Percentiles rank a stretch among this genome's conserved stretches.
These are phyloP conservation scores for Avicennia marina DNA, from an alignment of 257 asterid genomes.

Conservation along the genomic window DNA sequence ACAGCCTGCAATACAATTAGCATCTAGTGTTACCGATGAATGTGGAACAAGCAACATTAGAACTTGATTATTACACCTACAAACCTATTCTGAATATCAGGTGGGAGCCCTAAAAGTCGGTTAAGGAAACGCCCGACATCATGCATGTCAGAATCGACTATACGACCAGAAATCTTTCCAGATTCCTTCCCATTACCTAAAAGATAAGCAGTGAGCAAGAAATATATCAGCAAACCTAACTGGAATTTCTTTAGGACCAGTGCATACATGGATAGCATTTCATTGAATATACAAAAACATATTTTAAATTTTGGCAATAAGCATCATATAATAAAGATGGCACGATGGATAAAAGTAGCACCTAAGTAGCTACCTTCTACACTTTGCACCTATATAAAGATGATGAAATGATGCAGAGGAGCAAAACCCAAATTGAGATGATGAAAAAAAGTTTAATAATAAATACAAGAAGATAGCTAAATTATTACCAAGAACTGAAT, in stretches of 20 bases:
- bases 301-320: conserved; percentile 6
- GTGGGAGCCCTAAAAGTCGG: conserved; percentile 92
- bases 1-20: conserved; percentile 63
- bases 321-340: conserved; percentile 12
- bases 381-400: background rate
- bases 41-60: background rate
- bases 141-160: conserved; percentile 91
- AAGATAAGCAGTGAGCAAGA: conserved; percentile 12
- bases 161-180: conserved; percentile 73
- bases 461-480: conserved; percentile 7
- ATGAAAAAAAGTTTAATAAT: background rate
- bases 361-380: conserved; percentile 4
- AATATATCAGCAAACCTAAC: conserved; percentile 15
- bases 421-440: conserved; percentile 1
- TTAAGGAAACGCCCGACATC: conserved; percentile 98
- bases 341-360: background rate
- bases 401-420: background rate
- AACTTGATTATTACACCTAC: conserved; percentile 21
- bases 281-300: background rate
- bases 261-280: conserved; percentile 8
- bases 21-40: conserved; percentile 22
- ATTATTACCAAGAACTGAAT: conserved; percentile 63
- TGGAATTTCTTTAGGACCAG: background rate
- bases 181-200: conserved; percentile 77
- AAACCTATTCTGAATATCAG: conserved; percentile 90